A percentile compares a stretch with the other conserved stretches of the same genome.
Evolutionary conservation across 805 yeast species (phyloP).

Genomic region (Saturnispora ahearnii): DNA sequence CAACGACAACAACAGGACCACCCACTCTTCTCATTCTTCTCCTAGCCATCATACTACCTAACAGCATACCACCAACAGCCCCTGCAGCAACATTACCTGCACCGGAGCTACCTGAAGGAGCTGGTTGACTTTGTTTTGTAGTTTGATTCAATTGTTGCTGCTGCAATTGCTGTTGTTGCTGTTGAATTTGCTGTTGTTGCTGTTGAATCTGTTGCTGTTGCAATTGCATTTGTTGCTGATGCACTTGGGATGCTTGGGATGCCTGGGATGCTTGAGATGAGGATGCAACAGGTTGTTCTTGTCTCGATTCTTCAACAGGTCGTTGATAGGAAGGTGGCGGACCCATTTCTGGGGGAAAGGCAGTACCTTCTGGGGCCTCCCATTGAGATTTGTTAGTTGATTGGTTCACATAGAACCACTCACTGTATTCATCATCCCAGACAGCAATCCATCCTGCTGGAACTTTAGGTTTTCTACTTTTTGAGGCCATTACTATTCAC

Average conservation of each 20-base stretch:
- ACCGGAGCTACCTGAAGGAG: not conserved
- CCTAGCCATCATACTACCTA: not conserved
- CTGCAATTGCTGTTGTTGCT: constrained; percentile 8
- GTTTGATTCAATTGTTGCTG: constrained; percentile 10
- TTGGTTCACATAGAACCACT: constrained; percentile 72
- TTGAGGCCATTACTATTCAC: constrained; percentile 17
- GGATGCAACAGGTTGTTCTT: too few species aligned
- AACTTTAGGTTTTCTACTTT: constrained; percentile 19
- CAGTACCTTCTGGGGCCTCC: constrained; percentile 72
- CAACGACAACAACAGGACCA: not conserved
- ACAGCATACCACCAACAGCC: not conserved
- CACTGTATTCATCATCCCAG: constrained; percentile 54
- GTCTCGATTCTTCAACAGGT: too few species aligned
- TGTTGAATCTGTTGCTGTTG: constrained; percentile 27
- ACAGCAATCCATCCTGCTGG: constrained; percentile 58
- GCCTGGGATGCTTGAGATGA: not conserved
- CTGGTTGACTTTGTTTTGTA: not conserved
- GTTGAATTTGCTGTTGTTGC: constrained; percentile 9
- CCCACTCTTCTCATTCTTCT: not conserved
- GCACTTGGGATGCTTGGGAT: constrained; percentile 24
- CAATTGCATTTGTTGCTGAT: constrained; percentile 24
- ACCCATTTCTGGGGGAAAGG: not conserved
- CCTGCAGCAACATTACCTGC: not conserved
- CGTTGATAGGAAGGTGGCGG: not conserved
- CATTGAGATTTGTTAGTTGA: constrained; percentile 76